Evolutionary conservation across 2,329 filamentous ascomycete species (phyloP), one percentile per base, ranked within the genome.

Genomic region (Shiraia bambusicola): DNA sequence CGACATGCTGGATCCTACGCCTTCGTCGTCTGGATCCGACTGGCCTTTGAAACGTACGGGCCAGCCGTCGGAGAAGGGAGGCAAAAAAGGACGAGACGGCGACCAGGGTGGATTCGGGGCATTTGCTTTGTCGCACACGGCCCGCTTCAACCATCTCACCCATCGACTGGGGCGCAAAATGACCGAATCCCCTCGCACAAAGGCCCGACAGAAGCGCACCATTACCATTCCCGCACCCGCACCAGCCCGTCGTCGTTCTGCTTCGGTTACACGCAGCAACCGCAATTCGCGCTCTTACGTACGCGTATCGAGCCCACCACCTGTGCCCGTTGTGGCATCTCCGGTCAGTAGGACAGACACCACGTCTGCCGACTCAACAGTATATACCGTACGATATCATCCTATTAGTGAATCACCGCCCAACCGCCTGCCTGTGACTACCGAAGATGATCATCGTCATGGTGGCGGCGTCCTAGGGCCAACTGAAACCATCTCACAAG

Each of bases 1-100:
- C 58, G 91, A 95, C 63, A 94, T 93, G 84, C 76, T 95, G 27
- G 87, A 92, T 39, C 73, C 79, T 31, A 82, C 77, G 3, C 77
- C 80, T 4, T 79, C 77, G 2, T 79, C 77, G 2, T 75, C 81
- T 40, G 79, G 82, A 46, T 70, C 78, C 28, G 49, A 47, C 14
- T 82, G 74, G 72, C 71, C 63, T 16, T 54, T 70, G 37, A 66
- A 72, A 33, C 67, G 71, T 36, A 67, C 69, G 51, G 54, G 50
- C n/a, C 47, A 54, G 8, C 24, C 59, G 62, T 49, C 61, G 26
- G 53, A 59, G 28, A 57, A 61, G 28, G 61, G 51, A 40, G 66
- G 63, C 32, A 61, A 65, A 24, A 63, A 65, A n/a, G 46, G 45
- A n/a, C 33, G 42, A 2, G 43, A 57, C 11, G 52, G 51, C 13